Percentiles rank a stretch among this genome's conserved stretches.
Evolutionary conservation across 495 filamentous ascomycete species (phyloP).

Genomic region (Neurospora sp.): DNA sequence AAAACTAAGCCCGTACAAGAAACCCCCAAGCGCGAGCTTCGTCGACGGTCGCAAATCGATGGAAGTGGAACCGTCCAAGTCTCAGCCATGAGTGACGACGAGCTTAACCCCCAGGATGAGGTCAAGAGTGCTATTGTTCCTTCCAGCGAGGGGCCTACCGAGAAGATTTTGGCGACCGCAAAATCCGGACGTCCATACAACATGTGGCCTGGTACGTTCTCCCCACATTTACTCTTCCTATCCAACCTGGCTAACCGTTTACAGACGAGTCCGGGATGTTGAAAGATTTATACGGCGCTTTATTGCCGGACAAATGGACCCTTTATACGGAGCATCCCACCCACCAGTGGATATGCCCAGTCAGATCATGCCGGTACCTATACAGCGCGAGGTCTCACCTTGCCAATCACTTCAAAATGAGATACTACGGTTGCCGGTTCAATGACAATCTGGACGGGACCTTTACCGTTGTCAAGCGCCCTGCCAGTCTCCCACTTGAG

Average conservation of each 20-base stretch:
- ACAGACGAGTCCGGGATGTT: constrained; percentile 1
- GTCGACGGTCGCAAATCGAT: neutral
- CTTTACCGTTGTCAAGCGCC: constrained; percentile 1
- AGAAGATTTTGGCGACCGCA: neutral
- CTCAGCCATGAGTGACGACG: neutral
- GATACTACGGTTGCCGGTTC: constrained; percentile 2
- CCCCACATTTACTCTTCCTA: neutral
- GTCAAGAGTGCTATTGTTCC: neutral
- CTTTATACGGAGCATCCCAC: neutral
- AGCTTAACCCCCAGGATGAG: neutral
- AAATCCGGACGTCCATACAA: constrained; percentile 11
- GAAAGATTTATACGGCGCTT: neutral
- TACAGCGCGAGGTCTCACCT: neutral
- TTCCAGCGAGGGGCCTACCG: neutral
- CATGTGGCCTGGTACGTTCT: constrained; percentile 8
- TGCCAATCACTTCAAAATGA: constrained; percentile 13
- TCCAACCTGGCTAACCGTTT: neutral
- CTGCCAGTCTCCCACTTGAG: neutral
- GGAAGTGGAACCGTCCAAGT: neutral
- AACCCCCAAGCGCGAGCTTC: neutral
- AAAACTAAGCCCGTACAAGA: neutral
- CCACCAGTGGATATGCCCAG: constrained; percentile 17
- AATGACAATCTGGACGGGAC: constrained; percentile 19
- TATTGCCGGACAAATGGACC: constrained; percentile 10
- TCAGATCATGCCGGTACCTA: constrained; percentile 10